Conservation (phyloP, 2,329 filamentous ascomycete genomes). For the Neonectria sp. region DNA sequence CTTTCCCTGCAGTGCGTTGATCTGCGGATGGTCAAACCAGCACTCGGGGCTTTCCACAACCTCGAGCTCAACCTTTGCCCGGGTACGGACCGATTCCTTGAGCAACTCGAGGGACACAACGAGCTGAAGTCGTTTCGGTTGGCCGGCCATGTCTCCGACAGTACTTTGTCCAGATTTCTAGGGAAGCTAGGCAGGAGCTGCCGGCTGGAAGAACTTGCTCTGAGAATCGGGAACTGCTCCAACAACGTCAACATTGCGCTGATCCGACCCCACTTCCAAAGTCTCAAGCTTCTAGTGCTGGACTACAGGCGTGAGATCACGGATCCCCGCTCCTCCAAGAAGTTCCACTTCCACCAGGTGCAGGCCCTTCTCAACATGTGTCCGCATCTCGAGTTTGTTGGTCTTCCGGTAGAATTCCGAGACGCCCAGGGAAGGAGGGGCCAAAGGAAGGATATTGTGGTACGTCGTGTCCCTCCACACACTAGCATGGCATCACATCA, state of each 20-base stretch:
- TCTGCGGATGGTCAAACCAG: background rate
- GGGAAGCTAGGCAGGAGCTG: background rate
- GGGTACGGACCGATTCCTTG: background rate
- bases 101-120: background rate
- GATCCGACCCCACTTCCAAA: background rate
- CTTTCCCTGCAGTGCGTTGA: background rate
- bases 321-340: background rate
- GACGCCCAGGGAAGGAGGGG: background rate
- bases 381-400: background rate
- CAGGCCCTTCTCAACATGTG: background rate
- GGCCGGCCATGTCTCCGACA: background rate
- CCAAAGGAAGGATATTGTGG: background rate
- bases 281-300: constrained; percentile 1
- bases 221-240: background rate
- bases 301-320: constrained; percentile 1
- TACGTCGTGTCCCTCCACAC: background rate
- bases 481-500: background rate
- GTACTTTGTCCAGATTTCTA: constrained; percentile 2
- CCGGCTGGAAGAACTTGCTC: background rate
- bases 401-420: background rate
- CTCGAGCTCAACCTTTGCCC: constrained; percentile 1
- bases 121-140: background rate
- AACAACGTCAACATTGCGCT: background rate
- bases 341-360: background rate
- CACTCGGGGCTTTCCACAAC: background rate